A percentile compares a stretch with the other conserved stretches of the same genome.
Evolutionary conservation across 2,329 filamentous ascomycete species (phyloP).

Genomic region (Aspergillus thermomutatus): DNA sequence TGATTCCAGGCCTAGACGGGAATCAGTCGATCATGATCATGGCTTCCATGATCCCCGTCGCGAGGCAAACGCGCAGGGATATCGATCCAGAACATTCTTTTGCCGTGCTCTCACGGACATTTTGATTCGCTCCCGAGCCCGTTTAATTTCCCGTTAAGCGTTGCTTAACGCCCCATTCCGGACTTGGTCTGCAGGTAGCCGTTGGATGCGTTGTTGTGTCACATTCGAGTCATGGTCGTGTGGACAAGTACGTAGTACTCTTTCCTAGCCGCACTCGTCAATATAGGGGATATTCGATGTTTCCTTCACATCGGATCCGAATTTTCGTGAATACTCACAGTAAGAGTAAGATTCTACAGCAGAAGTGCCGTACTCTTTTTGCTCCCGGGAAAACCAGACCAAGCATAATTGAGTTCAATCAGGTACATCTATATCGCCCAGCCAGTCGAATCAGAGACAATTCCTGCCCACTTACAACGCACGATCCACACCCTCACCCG

Average conservation of each 20-base stretch:
- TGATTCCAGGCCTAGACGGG: background rate
- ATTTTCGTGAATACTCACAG: background rate
- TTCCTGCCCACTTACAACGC: background rate
- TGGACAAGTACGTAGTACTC: background rate
- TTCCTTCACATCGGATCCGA: background rate
- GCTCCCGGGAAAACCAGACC: too few species aligned
- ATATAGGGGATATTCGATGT: background rate
- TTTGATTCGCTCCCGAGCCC: background rate
- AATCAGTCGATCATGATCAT: background rate
- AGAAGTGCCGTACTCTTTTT: background rate
- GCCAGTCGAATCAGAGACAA: background rate
- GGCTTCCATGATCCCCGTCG: background rate
- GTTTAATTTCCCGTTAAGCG: slow-evolving; percentile 18
- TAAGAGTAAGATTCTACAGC: background rate
- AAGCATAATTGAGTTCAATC: too few species aligned
- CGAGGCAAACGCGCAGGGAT: background rate
- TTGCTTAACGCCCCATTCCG: slow-evolving; percentile 9
- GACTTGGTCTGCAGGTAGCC: slow-evolving; percentile 17
- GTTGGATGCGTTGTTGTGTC: slow-evolving; percentile 22
- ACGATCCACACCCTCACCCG: slow-evolving; percentile 4
- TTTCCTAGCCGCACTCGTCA: background rate
- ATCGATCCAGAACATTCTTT: background rate
- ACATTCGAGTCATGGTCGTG: slow-evolving; percentile 8
- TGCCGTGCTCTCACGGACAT: background rate
- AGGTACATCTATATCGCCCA: background rate